Base-by-base conservation (phyloP, 2,329 filamentous ascomycete genomes). In the Exophiala viscosa region DNA sequence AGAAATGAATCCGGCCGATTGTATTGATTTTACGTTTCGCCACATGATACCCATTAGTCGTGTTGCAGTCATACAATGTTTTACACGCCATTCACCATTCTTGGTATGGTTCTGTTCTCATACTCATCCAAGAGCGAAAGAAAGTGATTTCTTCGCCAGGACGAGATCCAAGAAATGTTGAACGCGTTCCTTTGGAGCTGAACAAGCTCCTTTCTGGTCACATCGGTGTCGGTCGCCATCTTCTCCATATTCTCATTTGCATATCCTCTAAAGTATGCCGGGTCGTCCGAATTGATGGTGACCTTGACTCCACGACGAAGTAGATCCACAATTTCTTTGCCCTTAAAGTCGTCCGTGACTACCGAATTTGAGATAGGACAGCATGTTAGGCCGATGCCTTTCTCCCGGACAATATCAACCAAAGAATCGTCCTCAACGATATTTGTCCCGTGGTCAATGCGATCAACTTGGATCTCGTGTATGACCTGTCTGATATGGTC, bases 401-500 rank as follows among this genome's bases (percentile, higher is more conserved):
- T 45, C 4, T 40, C 10, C 32, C 40, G 42, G 8, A 62, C 23
- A 2, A 50, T 45, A 5, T 51, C 40, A 32, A 64, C 31, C 20
- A 64, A 52, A 1, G 47, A 36, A 2, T 48, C 45, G 13, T 55
- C 41, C 10, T 60, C 61, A 15, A 62, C 38, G 39, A 61, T 55
- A 36, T 63, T 63, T 6, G 58, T 59, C 14, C 62, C 62, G 40
- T 64, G 62, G 39, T 64, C 62, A 41, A 64, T 60, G 6, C 62
- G 50, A 28, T 64, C 60, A 18, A 58, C 57, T 38, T 59, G 48
- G 23, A 64, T 55, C 36, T 62, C 59, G 10, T 55, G 42, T 34
- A 62, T 40, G n/a, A 46, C 53, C 52, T 77, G 68, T 1, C 61
- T 61, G 13, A 76, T 68, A 52, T 79, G 74, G 20, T 69, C 70